Evolutionary conservation across 768 basidiomycete genomes (phyloP), one percentile per base, ranked within the genome.

Genomic region (Termitomyces sp.): DNA sequence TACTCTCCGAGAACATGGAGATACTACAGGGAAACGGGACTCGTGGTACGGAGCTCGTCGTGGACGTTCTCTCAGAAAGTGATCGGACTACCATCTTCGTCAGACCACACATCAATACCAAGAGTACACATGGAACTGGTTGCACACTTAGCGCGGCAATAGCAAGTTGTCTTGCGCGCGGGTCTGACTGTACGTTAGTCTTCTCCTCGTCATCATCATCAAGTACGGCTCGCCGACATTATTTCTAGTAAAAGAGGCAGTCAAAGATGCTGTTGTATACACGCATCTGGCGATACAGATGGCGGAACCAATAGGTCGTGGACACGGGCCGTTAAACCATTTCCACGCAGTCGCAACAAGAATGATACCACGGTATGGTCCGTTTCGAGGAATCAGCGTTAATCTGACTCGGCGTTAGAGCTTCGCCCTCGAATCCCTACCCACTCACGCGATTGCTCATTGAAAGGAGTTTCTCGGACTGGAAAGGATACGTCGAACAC

Each of bases 141-240:
- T 97, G 94, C 69, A 97, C 95, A 0, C 76, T 97, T n/a, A 88
- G 86, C 48, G 86, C 94, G 0, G 91, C 93, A 0, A 79, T 96
- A 18, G 87, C 87, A 2, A 85, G 84, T 56, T 77, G 78, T 6
- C 74, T 95, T 16, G 88, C 83, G 3, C 75, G 74, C 47, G 85
- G 83, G 52, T 61, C n/a, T 60, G 77, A 80, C 53, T 67, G 81
- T 79, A 39, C 34, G 60, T 63, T 20, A 31, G 39, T 24, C n/a
- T 9, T 46, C 48, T 48, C 44, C 48, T 44, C n/a, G n/a, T n/a
- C 15, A 27, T 44, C 24, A 20, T 24, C 11, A 20, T 41, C 24
- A 30, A 22, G 20, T 41, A 20, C 16, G 5, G 7, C 2, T 54
- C 18, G 20, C 54, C 31, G 42, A 60, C 30, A 15, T 47, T 7